Base-by-base conservation (phyloP, 495 filamentous ascomycete species). In the Gamarada debralockiae region DNA sequence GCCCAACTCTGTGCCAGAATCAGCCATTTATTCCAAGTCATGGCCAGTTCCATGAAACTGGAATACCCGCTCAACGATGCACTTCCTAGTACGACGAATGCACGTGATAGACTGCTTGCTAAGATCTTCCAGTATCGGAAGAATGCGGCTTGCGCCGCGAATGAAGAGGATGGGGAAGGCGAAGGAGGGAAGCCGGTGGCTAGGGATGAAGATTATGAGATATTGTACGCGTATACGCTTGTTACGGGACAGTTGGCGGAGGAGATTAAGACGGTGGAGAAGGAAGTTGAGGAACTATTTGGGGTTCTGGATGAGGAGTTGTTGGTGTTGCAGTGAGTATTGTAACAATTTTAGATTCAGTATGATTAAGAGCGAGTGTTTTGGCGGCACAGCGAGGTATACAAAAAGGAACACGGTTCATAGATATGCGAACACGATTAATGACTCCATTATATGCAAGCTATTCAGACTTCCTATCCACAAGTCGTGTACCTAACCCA, bases 41-140 rank as follows among this genome's bases (percentile, higher is more conserved):
- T 98, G 56, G 93, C 92, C 1, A 92, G 87, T 1, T 93, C 89
- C 1, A 81, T 97, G 67, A 93, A 93, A 72, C 77, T 97, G 0
- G 92, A 95, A 63, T 97, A 95, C 56, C 92, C 93, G 0, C 71
- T 98, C 34, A 95, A 86, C 21, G 89, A 95, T 59, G 86, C 85
- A 20, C 69, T 97, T 12, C 93, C 93, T 3, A 92, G 82, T 55
- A 85, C 91, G 21, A 78, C 86, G 20, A 81, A 90, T 65, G 81
- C 83, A 20, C 73, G 93, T 24, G 92, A 97, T 62, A 73, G 89
- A 49, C 67, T 97, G 37, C 74, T 98, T n/a, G 89, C 89, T 10
- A 92, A 90, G 68, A 85, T 96, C 33, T 95, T 90, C 56, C 81
- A 82, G 57, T 97, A 91, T 67, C 74, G 92, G 24, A 84, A 85